phyloP scores from a whole-genome alignment of 768 basidiomycete genomes.

The Lentinula aciculospora region DNA sequence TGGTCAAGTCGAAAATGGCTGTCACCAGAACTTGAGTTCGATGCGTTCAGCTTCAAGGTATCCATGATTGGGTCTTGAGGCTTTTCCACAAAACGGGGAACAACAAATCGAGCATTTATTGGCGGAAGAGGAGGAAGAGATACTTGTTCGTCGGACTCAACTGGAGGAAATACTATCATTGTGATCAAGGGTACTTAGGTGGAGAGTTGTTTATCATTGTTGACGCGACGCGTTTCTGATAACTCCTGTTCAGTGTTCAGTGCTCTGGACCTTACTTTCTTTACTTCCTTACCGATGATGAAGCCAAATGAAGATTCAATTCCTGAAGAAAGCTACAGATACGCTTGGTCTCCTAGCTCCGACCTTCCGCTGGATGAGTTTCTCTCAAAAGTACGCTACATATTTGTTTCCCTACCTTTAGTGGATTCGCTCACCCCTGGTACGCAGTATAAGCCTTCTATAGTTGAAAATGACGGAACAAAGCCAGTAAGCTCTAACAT shows the following conservation, averaged over 20 bases:
- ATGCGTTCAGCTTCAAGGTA: conserved; percentile 28
- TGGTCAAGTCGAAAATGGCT: conserved; percentile 13
- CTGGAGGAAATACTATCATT: not conserved
- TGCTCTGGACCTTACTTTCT: not conserved
- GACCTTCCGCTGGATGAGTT: conserved; percentile 44
- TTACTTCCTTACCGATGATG: not conserved
- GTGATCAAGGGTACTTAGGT: not conserved
- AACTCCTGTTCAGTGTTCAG: not conserved
- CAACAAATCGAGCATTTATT: conserved; percentile 45
- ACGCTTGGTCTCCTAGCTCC: conserved; percentile 42
- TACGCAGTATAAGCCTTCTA: conserved; percentile 65
- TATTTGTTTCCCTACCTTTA: not conserved
- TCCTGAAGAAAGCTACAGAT: conserved; percentile 29
- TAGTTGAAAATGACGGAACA: conserved; percentile 73
- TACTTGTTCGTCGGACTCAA: not conserved
- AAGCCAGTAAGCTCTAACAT: conserved; percentile 49
- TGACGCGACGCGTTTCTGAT: conserved; percentile 3
- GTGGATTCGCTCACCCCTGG: not conserved
- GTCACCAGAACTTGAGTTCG: conserved; percentile 11
- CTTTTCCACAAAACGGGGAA: conserved; percentile 61
- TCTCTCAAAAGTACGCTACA: conserved; percentile 40
- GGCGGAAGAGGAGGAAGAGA: conserved; percentile 28
- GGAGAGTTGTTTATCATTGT: not conserved
- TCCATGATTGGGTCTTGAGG: conserved; percentile 80
- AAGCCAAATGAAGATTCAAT: not conserved